Evolutionary conservation across 176 grass and related monocot genomes (phyloP).

Genomic region (Avena atlantica): DNA sequence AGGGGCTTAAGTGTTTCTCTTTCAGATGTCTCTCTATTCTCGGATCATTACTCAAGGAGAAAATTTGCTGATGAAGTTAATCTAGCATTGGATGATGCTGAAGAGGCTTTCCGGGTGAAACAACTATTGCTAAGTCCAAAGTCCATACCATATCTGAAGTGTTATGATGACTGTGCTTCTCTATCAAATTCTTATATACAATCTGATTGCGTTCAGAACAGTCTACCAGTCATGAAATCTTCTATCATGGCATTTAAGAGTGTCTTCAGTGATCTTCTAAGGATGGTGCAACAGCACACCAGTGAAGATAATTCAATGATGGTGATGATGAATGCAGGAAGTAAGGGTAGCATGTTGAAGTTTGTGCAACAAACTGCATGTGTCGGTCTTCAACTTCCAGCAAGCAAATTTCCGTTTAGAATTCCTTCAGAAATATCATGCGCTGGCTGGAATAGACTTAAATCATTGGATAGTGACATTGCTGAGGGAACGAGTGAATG

Average conservation of each 20-base stretch:
- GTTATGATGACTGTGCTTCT: conserved; percentile 51
- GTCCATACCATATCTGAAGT: conserved; percentile 50
- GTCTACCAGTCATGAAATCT: conserved; percentile 32
- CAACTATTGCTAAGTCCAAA: conserved; percentile 61
- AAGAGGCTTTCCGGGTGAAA: conserved; percentile 62
- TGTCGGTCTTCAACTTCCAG: conserved; percentile 76
- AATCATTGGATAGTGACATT: conserved; percentile 43
- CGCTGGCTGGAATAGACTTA: conserved; percentile 67
- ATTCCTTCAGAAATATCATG: conserved; percentile 71
- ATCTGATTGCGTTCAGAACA: conserved; percentile 27
- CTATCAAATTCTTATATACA: conserved; percentile 28
- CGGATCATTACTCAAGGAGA: conserved; percentile 28
- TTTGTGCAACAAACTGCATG: conserved; percentile 74
- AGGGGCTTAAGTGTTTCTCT: neutral
- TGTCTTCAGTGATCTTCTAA: conserved; percentile 71
- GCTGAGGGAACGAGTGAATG: neutral
- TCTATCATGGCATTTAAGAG: conserved; percentile 7
- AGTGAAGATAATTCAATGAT: neutral
- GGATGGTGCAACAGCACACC: conserved; percentile 43
- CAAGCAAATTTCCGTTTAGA: conserved; percentile 60
- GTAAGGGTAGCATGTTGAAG: conserved; percentile 63
- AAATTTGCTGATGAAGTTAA: conserved; percentile 60
- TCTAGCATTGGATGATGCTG: conserved; percentile 70
- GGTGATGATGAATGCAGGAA: neutral
- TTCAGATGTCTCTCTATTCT: neutral